Evolutionary conservation across 2,329 filamentous ascomycete species (phyloP), one percentile per base, ranked within the genome.

Genomic region (Pseudogymnoascus sp.): DNA sequence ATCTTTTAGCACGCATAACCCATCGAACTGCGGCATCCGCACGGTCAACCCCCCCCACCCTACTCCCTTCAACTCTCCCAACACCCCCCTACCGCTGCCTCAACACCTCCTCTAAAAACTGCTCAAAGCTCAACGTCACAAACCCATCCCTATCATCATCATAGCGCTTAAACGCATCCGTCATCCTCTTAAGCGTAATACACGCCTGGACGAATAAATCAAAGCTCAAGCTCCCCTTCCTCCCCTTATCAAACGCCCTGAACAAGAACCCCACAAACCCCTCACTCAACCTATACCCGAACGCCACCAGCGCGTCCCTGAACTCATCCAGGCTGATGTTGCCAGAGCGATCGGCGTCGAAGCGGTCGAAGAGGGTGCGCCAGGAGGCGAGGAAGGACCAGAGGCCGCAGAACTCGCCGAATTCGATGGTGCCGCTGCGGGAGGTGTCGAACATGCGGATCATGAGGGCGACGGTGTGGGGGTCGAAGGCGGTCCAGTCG

Each of bases 391-490:
- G 83, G 77, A 97, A 99, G 16, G 90, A 91, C 95, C 95, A 99
- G 21, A 99, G 82, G 16, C 91, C 93, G 73, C 93, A 96, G 76
- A 99, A 99, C 77, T 97, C 95, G 68, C 95, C 88, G 75, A 96
- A 97, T 65, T 89, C 92, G 74, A 99, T 96, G 12, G 89, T 90
- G 61, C 93, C 92, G 66, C 85, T 89, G 69, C 90, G 88, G 77
- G 97, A 90, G 64, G 89, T 90, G 78, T 97, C 93, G 77, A 99
- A 99, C 95, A 99, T 97, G 73, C 93, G 89, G 69, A 99, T 97
- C 93, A 99, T 97, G 91, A 97, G 96, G 72, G 89, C 89, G 68
- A 97, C 93, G 1, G 95, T 99, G 70, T 96, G 90, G 3, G 87
- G 83, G 76, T 99, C 93, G 75, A 99, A 99, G 3, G 91, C 85